Evolutionary conservation across 768 basidiomycete species (phyloP).

Genomic region (Leccinum fibrillosum): DNA sequence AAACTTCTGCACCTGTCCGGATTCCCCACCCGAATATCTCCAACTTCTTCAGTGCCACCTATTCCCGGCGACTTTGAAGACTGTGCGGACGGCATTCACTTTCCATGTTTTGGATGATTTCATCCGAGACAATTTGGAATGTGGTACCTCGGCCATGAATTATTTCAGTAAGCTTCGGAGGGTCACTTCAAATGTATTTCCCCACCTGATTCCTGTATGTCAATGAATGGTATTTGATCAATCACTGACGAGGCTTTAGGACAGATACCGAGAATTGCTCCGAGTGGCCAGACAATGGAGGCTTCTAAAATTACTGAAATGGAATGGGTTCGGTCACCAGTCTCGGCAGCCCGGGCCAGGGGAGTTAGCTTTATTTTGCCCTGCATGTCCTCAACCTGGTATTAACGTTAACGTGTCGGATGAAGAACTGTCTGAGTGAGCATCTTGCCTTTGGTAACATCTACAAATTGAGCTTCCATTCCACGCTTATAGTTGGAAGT

Average conservation of each 20-base stretch:
- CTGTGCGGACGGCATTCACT: not conserved
- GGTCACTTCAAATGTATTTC: conserved; percentile 3
- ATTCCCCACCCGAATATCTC: not conserved
- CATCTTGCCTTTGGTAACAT: no score
- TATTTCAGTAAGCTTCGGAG: conserved; percentile 2
- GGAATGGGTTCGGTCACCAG: conserved; percentile 8
- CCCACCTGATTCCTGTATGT: not conserved
- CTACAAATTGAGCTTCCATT: no score
- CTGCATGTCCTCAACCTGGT: conserved; percentile 26
- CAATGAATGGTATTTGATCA: not conserved
- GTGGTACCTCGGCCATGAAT: conserved; percentile 2
- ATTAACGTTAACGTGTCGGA: no score
- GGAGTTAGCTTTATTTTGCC: conserved; percentile 14
- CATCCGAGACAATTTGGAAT: conserved; percentile 16
- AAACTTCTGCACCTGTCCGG: not conserved
- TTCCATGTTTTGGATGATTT: not conserved
- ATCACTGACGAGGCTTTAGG: not conserved
- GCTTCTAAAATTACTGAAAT: conserved; percentile 19
- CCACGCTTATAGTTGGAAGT: not conserved
- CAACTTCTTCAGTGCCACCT: not conserved
- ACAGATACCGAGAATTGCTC: conserved; percentile 19
- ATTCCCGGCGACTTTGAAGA: not conserved
- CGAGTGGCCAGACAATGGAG: conserved; percentile 16
- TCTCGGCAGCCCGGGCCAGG: not conserved
- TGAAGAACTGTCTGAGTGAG: no score